Percentiles rank a stretch among this genome's conserved stretches.
Conservation (phyloP, 805 yeast genomes). For the Alloascoidea hylecoeti region DNA sequence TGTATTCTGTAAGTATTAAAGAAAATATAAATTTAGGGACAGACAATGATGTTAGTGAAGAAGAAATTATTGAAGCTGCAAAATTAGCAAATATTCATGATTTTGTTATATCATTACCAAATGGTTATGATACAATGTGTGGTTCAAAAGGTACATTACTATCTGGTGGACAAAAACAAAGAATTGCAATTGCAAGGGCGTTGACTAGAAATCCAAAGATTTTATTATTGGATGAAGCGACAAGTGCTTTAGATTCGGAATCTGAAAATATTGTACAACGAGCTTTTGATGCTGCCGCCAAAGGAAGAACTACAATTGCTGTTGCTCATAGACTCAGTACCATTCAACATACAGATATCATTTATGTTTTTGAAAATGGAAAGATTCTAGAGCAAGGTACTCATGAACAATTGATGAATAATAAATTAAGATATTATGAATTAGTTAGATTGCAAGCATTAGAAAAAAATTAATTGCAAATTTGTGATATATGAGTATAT, state of each 20-base stretch:
- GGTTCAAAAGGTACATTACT: conserved; percentile 32
- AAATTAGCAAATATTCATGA: conserved; percentile 36
- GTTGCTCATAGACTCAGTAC: conserved; percentile 66
- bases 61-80: conserved; percentile 27
- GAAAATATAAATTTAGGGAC: conserved; percentile 50
- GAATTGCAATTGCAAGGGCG: conserved; percentile 79
- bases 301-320: conserved; percentile 59
- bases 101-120: conserved; percentile 31
- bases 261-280: conserved; percentile 31
- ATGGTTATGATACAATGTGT: conserved; percentile 40
- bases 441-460: conserved; percentile 22
- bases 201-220: conserved; percentile 57
- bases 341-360: conserved; percentile 40
- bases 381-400: conserved; percentile 33
- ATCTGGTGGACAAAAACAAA: conserved; percentile 89
- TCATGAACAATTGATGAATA: conserved; percentile 30
- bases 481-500: conserved; percentile 35
- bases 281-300: conserved; percentile 44
- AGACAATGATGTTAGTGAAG: conserved; percentile 12
- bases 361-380: conserved; percentile 51
- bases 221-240: conserved; percentile 72
- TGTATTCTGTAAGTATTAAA: conserved; percentile 49
- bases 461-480: conserved; percentile 10
- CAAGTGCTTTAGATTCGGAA: conserved; percentile 61
- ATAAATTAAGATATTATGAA: conserved; percentile 22